Percentiles rank a stretch among this genome's conserved stretches.
These are phyloP conservation scores for Aspergillus sp. DNA, from an alignment of 2,329 filamentous ascomycete genomes.

Conservation along the genomic window DNA sequence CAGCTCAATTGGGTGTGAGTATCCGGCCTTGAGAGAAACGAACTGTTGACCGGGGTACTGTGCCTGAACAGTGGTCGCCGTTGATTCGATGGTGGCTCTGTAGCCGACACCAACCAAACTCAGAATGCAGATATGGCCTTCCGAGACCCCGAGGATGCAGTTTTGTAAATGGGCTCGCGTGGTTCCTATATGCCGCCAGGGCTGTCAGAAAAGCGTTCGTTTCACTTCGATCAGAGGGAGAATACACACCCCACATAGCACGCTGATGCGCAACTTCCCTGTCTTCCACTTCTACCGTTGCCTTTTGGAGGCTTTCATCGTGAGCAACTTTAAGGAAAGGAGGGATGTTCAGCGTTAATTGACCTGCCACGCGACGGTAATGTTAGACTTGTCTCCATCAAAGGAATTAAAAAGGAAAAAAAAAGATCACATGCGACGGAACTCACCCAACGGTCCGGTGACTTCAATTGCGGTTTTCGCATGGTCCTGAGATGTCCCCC, in stretches of 20 bases:
- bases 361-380: conserved; percentile 51
- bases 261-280: conserved; percentile 69
- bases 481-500: conserved; percentile 61
- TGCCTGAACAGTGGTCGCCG: conserved; percentile 63
- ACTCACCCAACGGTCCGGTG: conserved; percentile 72
- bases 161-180: conserved; percentile 87
- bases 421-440: neutral
- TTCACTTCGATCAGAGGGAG: neutral
- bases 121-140: conserved; percentile 92
- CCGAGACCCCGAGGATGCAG: conserved; percentile 88
- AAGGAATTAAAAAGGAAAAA: neutral
- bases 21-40: conserved; percentile 91
- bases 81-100: conserved; percentile 80
- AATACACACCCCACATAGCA: conserved; percentile 86
- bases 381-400: conserved; percentile 9
- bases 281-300: conserved; percentile 70
- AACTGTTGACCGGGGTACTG: conserved; percentile 82
- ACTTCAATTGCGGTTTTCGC: conserved; percentile 68
- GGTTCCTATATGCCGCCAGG: conserved; percentile 61
- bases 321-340: conserved; percentile 72
- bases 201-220: conserved; percentile 18
- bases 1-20: conserved; percentile 92
- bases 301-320: conserved; percentile 63
- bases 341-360: conserved; percentile 76
- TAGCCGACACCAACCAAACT: conserved; percentile 95